A percentile compares a stretch with the other conserved stretches of the same genome.
Conservation (phyloP, 2,329 filamentous ascomycete species). For the Rhynchosporium graminicola region DNA sequence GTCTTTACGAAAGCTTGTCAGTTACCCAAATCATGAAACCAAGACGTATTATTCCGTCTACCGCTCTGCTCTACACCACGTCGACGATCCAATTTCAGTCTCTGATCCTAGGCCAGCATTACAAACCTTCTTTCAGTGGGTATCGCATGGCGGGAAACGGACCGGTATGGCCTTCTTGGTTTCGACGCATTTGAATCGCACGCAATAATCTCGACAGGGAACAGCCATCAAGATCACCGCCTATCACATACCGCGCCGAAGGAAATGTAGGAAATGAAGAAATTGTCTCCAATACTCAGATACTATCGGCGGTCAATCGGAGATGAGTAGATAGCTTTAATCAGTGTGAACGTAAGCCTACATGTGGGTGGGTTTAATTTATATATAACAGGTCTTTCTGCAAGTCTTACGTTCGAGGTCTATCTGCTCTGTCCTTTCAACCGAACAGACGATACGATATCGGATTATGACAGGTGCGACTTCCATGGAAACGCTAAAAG, state of each 20-base stretch:
- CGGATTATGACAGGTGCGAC: background rate
- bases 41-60: background rate
- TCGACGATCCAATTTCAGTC: background rate
- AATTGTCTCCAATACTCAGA: background rate
- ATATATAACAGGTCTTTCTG: background rate
- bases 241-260: background rate
- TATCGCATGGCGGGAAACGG: background rate
- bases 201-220: constrained; percentile 10
- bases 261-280: too few relatives aligned
- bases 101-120: background rate
- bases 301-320: background rate
- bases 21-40: background rate
- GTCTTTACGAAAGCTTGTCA: too few relatives aligned
- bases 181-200: constrained; percentile 1
- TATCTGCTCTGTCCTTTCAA: background rate
- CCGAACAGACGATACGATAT: background rate
- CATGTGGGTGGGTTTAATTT: background rate
- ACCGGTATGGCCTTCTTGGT: background rate
- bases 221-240: constrained; percentile 11
- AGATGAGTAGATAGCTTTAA: background rate
- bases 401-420: background rate
- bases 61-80: background rate
- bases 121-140: background rate
- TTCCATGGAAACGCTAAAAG: constrained; percentile 1
- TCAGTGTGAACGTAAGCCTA: background rate